Base-by-base conservation (phyloP, 2,329 filamentous ascomycete species). In the Colletotrichum musicola region DNA sequence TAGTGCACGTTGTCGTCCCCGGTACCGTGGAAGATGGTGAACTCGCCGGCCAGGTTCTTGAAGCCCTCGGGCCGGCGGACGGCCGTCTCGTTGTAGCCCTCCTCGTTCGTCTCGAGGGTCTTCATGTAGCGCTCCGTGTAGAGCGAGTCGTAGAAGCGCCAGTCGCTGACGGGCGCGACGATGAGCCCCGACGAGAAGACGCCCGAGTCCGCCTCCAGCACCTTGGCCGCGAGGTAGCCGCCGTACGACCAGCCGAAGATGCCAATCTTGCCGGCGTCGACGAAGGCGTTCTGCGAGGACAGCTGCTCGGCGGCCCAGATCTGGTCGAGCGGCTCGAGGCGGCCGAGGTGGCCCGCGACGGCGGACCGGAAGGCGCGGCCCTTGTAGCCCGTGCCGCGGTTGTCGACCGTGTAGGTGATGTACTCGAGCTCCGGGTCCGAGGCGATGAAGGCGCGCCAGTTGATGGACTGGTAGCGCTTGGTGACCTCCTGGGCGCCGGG, bases 61-160 rank as follows among this genome's bases (percentile, higher is more conserved):
- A 93, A 93, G 0, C 90, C 90, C 0, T 81, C 80, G 0, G 83
- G 77, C 4, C 88, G 82, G 66, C 85, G 84, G 2, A 92, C 88
- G 0, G 89, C 89, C 0, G 87, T 88, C 59, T 82, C 81, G 65
- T 86, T 85, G 79, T 93, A 93, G 35, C 89, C 90, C 0, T 78
- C 86, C 0, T 78, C 79, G 74, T 92, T 92, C 47, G 80, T 78
- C 3, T 81, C 78, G 1, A 85, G 82, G 1, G 83, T 87, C 79
- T 92, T 91, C 90, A 93, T 92, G 80, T 91, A 93, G 12, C 90
- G 85, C 77, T 93, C 90, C 0, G 90, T 92, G 76, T 92, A 93
- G 82, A 92, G 87, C 63, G 84, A 86, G 76, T 93, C 90, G 77
- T 93, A 93, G 80, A 92, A 89, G 1, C 89, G 85, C 88, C 89